These are phyloP conservation scores for Monosporozyma unispora DNA, from an alignment of 805 yeast genomes.

Conservation along the genomic window DNA sequence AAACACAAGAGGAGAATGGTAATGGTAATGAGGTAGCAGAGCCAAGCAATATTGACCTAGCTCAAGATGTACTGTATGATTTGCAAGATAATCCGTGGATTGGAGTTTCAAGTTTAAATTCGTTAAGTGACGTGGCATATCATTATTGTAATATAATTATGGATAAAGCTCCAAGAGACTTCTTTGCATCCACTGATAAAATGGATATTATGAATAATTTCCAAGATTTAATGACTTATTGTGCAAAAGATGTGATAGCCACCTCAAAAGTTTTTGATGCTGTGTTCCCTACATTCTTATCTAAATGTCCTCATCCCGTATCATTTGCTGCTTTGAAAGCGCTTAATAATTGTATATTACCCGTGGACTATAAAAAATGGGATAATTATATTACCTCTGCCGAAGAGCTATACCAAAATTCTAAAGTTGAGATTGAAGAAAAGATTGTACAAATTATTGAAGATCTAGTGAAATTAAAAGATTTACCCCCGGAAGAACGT, in stretches of 20 bases:
- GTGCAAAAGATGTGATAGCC: conserved; percentile 74
- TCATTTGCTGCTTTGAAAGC: conserved; percentile 79
- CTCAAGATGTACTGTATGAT: conserved; percentile 16
- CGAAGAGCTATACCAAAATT: conserved; percentile 56
- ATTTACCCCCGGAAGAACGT: conserved; percentile 16
- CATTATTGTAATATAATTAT: conserved; percentile 64
- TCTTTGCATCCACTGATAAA: conserved; percentile 48
- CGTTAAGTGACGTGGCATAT: conserved; percentile 68
- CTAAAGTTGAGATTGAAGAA: conserved; percentile 45
- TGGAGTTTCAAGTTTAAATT: conserved; percentile 62
- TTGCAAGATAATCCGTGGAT: conserved; percentile 72
- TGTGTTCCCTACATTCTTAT: conserved; percentile 58
- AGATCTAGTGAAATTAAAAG: conserved; percentile 42
- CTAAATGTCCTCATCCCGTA: conserved; percentile 84
- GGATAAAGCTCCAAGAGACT: conserved; percentile 60
- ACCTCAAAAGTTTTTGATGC: conserved; percentile 63
- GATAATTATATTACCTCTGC: conserved; percentile 56
- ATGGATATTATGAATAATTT: conserved; percentile 48
- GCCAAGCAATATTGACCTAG: conserved; percentile 4
- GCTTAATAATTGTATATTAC: conserved; percentile 65
- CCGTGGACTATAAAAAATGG: conserved; percentile 67
- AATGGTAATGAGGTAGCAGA: neutral
- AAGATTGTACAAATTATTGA: conserved; percentile 54
- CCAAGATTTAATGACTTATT: conserved; percentile 58
- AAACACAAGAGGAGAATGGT: conserved; percentile 6